Evolutionary conservation across 305 asterid genomes (phyloP).

Genomic region (Rubia balearica): DNA sequence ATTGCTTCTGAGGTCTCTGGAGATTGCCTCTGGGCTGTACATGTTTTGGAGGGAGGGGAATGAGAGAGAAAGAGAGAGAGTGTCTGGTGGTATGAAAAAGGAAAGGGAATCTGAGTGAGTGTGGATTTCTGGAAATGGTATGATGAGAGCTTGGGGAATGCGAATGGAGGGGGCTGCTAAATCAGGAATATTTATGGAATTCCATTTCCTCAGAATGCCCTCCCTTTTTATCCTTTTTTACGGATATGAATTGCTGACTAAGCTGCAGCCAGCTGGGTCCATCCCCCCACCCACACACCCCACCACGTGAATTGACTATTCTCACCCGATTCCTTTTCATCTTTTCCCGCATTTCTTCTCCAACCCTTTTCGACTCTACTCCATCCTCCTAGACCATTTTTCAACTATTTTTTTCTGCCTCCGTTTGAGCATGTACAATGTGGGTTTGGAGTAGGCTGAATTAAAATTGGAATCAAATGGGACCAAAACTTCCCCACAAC

Average conservation of each 20-base stretch:
- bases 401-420: too few species aligned
- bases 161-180: constrained; percentile 6
- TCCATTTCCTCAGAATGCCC: constrained; percentile 13
- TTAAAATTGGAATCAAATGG: too few species aligned
- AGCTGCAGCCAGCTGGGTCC: constrained; percentile 3
- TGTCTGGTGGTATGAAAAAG: not conserved
- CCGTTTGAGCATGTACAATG: too few species aligned
- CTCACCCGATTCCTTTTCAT: not conserved
- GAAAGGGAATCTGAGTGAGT: not conserved
- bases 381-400: too few species aligned
- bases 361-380: too few species aligned
- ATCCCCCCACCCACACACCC: not conserved
- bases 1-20: constrained; percentile 35
- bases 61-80: too few species aligned
- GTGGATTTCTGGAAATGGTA: constrained; percentile 6
- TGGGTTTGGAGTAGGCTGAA: too few species aligned
- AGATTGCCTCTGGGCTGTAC: constrained; percentile 44
- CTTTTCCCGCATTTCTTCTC: too few species aligned
- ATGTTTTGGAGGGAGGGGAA: constrained; percentile 8
- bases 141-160: not conserved
- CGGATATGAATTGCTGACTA: constrained; percentile 15
- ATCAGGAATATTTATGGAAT: constrained; percentile 26
- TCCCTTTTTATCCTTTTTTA: constrained; percentile 11
- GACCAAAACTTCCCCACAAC: too few species aligned
- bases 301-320: constrained; percentile 5